Evolutionary conservation across 2,329 filamentous ascomycete genomes (phyloP), one percentile per base, ranked within the genome.

Genomic region (Fusarium chlamydosporum): DNA sequence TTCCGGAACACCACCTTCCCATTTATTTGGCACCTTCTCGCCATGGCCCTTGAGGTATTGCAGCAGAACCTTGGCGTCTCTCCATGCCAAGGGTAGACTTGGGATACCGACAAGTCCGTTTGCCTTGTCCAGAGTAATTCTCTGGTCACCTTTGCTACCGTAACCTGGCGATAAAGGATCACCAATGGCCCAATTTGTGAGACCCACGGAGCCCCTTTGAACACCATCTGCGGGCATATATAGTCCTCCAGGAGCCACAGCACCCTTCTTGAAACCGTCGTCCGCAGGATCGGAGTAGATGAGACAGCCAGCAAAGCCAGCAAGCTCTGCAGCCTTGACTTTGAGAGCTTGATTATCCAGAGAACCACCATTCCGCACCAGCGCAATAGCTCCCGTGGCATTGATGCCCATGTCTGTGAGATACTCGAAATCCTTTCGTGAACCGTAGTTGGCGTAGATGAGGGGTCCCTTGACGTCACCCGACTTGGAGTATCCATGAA

Each of bases 111-210:
- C 87, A 15, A 99, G 83, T 0, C 89, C 94, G 3, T 87, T 82
- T 45, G 91, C 91, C 50, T 95, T 87, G 23, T 91, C 87, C 20
- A 89, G 86, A 50, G 88, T 84, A 73, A 96, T 83, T 50, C 93
- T 87, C 41, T 87, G 81, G 8, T 87, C 86, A 70, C 88, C 84
- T 45, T 86, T 89, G 78, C 91, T 94, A 61, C 92, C 90, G 84
- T 89, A 94, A 6, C 94, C 94, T 4, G 96, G 96, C 0, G 93
- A 97, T 43, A 98, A 85, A n/a, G 94, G 91, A 79, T 99, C 96
- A 37, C 96, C 96, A 1, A 96, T 81, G 6, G 97, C 88, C 88
- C 90, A 94, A 75, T 89, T 94, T 81, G 88, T 91, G 72, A 97
- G 80, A 65, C 91, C 91, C 27, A 97, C 96, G 6, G 89, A 87